phyloP scores from a whole-genome alignment of 1,139 yeast genomes.

The Arxiozyma heterogenica region DNA sequence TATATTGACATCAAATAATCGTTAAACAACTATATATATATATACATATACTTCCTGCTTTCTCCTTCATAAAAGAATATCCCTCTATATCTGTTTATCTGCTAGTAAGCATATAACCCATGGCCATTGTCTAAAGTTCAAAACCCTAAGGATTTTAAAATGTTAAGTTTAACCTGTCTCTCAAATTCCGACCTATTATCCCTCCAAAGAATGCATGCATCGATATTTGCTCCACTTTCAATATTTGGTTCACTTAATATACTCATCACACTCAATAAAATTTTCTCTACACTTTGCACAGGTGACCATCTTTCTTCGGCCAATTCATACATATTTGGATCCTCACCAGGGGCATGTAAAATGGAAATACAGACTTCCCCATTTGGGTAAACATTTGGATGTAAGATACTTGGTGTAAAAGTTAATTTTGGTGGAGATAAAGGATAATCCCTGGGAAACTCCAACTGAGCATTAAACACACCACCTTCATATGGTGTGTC shows the following conservation, averaged over 20 bases:
- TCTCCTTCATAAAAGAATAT: neutral
- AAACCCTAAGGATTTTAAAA: conserved; percentile 28
- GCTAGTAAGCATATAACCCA: too few species aligned
- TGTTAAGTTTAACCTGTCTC: conserved; percentile 40
- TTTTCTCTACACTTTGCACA: conserved; percentile 92
- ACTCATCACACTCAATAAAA: conserved; percentile 80
- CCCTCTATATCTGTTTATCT: neutral
- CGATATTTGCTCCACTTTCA: conserved; percentile 94
- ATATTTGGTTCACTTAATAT: conserved; percentile 97
- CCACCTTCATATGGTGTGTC: conserved; percentile 93
- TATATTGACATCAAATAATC: neutral
- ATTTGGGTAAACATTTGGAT: conserved; percentile 88
- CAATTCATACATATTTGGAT: conserved; percentile 87
- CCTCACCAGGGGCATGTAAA: conserved; percentile 93
- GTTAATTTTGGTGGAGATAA: conserved; percentile 79
- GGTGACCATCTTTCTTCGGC: conserved; percentile 99
- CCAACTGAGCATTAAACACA: conserved; percentile 71
- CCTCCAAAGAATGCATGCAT: conserved; percentile 93
- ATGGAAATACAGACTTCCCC: conserved; percentile 96
- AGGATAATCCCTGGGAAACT: conserved; percentile 89
- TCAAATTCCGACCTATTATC: conserved; percentile 65
- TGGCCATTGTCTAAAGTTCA: conserved; percentile 4
- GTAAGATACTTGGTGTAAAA: conserved; percentile 78
- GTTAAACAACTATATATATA: neutral
- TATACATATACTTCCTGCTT: too few species aligned